Conservation (phyloP, 305 asterid genomes). For the Rubia tinctorum region DNA sequence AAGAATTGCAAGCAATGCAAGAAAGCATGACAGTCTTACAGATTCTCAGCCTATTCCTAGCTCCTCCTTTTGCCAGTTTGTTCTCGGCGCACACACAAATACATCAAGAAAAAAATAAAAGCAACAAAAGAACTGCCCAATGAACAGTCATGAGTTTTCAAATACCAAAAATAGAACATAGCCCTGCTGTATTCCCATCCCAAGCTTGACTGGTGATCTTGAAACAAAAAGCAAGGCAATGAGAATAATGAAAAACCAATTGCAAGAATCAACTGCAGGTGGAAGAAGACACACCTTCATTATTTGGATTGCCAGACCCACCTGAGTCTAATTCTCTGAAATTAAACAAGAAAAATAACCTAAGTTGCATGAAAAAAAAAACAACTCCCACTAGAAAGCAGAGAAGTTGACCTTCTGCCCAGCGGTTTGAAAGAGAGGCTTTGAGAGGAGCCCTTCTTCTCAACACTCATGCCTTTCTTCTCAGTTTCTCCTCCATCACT, state of each 20-base stretch:
- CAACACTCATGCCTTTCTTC: neutral
- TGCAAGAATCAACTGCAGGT: neutral
- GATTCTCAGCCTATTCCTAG: neutral
- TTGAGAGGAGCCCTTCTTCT: too few species aligned
- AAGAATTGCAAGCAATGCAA: neutral
- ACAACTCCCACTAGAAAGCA: too few species aligned
- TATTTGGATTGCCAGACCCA: neutral
- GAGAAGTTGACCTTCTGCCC: too few species aligned
- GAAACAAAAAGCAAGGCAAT: constrained; percentile 12
- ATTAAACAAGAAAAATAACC: too few species aligned
- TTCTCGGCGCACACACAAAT: neutral
- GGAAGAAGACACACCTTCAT: neutral
- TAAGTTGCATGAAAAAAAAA: too few species aligned
- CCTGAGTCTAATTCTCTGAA: neutral
- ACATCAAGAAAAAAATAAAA: neutral
- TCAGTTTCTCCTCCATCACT: neutral
- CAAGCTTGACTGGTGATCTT: constrained; percentile 29
- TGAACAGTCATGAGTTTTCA: neutral
- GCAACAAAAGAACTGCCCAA: neutral
- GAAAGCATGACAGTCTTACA: neutral
- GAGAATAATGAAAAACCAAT: neutral
- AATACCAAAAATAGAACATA: neutral
- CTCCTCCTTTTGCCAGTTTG: neutral
- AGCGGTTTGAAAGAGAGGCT: too few species aligned
- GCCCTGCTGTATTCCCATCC: constrained; percentile 32